phyloP scores from a whole-genome alignment of 2,329 filamentous ascomycete genomes.

The Thermoascus crustaceus region DNA sequence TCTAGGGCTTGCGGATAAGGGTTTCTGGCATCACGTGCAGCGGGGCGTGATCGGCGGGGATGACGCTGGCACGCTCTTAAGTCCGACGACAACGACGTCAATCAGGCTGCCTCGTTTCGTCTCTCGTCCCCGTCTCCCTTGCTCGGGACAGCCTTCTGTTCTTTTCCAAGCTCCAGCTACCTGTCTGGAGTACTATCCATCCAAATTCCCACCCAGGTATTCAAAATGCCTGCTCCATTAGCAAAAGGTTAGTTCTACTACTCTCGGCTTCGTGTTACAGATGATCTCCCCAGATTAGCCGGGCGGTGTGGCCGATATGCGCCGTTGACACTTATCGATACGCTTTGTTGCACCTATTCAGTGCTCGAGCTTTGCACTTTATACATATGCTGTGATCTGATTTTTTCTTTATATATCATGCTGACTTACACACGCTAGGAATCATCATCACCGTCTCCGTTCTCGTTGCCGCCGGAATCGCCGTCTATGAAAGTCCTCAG shows the following conservation, averaged over 20 bases:
- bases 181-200: constrained; percentile 2
- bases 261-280: constrained; percentile 1
- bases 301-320: constrained; percentile 19
- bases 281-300: constrained; percentile 8
- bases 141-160: background rate
- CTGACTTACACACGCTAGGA: constrained; percentile 36
- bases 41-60: constrained; percentile 9
- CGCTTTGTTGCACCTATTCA: constrained; percentile 4
- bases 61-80: constrained; percentile 1
- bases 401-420: constrained; percentile 1
- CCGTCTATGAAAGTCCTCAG: constrained; percentile 56
- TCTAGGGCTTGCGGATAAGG: constrained; percentile 29
- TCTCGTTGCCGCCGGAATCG: constrained; percentile 54
- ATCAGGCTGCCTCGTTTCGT: constrained; percentile 3
- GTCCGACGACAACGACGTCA: constrained; percentile 3
- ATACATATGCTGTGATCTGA: no score
- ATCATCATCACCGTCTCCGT: constrained; percentile 55
- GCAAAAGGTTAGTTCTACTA: constrained; percentile 36
- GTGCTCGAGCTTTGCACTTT: no score
- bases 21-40: constrained; percentile 22
- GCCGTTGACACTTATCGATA: constrained; percentile 19
- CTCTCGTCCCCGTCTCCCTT: background rate
- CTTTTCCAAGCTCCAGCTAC: constrained; percentile 1
- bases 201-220: background rate
- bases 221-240: constrained; percentile 39